Conservation (phyloP, 139 green algal genomes). For the Coelastrella sp. region DNA sequence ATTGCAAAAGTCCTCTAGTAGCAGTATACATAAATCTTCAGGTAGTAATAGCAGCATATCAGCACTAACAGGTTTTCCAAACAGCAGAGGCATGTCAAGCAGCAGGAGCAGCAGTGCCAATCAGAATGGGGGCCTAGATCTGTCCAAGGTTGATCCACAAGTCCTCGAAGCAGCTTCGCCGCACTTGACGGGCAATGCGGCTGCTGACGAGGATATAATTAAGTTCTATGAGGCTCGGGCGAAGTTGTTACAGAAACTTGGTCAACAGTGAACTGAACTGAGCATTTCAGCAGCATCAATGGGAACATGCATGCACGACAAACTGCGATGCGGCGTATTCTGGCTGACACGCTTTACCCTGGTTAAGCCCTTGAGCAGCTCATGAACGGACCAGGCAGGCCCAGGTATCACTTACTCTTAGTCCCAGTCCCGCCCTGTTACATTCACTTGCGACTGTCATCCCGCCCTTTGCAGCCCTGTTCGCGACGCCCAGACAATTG, state of each 20-base stretch:
- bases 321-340: too few relatives aligned
- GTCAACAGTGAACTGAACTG: not conserved
- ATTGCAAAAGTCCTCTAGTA: not conserved
- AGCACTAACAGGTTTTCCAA: too few relatives aligned
- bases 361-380: too few relatives aligned
- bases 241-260: slow-evolving; percentile 71
- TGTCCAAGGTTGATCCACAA: slow-evolving; percentile 58
- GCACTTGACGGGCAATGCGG: slow-evolving; percentile 87
- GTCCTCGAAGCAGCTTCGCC: slow-evolving; percentile 72
- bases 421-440: not conserved
- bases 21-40: not conserved
- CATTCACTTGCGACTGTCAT: too few relatives aligned
- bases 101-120: slow-evolving; percentile 6
- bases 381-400: too few relatives aligned
- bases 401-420: too few relatives aligned
- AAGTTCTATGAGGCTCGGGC: slow-evolving; percentile 87
- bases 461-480: too few relatives aligned
- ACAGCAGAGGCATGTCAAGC: too few relatives aligned
- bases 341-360: too few relatives aligned
- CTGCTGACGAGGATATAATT: slow-evolving; percentile 90
- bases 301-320: too few relatives aligned
- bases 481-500: not conserved
- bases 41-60: not conserved
- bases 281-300: not conserved
- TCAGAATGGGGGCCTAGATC: not conserved